Evolutionary conservation across 108 stramenopile species (phyloP), one percentile per base, ranked within the genome.

Genomic region (Ochromonas danica): DNA sequence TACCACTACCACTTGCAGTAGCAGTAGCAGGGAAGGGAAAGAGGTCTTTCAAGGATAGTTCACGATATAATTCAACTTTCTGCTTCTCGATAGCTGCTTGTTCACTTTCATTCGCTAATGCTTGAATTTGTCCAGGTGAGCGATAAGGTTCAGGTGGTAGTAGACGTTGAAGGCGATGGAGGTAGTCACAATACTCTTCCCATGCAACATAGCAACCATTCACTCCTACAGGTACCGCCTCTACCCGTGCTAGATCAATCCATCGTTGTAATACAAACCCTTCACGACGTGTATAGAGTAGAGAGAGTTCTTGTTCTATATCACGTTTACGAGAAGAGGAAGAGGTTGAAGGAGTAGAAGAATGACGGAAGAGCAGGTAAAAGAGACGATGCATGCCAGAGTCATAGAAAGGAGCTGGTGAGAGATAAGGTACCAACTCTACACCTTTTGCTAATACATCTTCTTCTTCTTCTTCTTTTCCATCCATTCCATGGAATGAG

Each of bases 61-160:
- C 51, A 10, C 22, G 10, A 22, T 57, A 57, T 22, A 57, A 57
- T 17, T 10, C 51, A n/a, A 57, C 51, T 57, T 22, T 10, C 51
- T 22, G 51, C 51, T 57, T 22, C 10, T 57, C 51, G 51, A 57
- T 22, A 57, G 51, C 51, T 57, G 51, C 10, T 57, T 22, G 51
- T 17, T 17, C 17, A 22, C 10, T 57, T 17, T 57, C 51, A 22
- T 17, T 10, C 17, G 51, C 51, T 17, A 17, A 17, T 57, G 51
- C 51, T 31, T n/a, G n/a, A n/a, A n/a, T 31, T 31, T 70, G 67
- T 31, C 14, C 17, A 14, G 67, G 67, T 22, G 67, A 70, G 36
- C 67, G 67, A 22, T 70, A 70, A 10, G 14, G 67, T 31, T 38
- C 39, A 10, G 67, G 67, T 22, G 67, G 67, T 14, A 70, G 17